phyloP scores from a whole-genome alignment of 2,329 filamentous ascomycete species.

The Tolypocladium guangdongense region DNA sequence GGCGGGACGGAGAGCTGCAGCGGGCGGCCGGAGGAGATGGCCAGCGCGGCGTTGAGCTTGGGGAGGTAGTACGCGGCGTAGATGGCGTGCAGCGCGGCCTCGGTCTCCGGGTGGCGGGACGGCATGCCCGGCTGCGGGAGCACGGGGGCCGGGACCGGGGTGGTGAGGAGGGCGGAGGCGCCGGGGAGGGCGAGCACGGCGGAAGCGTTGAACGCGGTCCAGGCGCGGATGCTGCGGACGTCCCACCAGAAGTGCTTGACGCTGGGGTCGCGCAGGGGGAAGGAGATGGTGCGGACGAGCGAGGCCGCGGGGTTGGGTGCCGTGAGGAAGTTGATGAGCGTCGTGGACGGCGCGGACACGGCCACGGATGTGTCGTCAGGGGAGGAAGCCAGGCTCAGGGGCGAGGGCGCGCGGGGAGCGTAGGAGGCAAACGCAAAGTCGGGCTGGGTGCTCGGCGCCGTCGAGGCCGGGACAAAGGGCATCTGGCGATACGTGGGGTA shows the following conservation, averaged over 20 bases:
- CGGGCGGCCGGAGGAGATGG: constrained; percentile 59
- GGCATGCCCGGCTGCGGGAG: constrained; percentile 48
- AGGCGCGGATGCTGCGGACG: constrained; percentile 73
- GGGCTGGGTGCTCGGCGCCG: constrained; percentile 8
- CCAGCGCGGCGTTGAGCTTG: constrained; percentile 77
- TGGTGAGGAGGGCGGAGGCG: constrained; percentile 61
- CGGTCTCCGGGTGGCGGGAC: constrained; percentile 65
- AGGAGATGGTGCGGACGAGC: constrained; percentile 68
- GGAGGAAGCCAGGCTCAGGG: constrained; percentile 27
- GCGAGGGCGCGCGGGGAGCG: constrained; percentile 34
- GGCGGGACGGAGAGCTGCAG: constrained; percentile 38
- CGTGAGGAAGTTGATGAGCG: constrained; percentile 68
- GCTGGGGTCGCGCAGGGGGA: constrained; percentile 52
- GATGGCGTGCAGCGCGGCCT: constrained; percentile 62
- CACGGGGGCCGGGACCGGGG: constrained; percentile 50
- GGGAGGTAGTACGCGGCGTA: constrained; percentile 71
- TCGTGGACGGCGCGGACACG: constrained; percentile 46
- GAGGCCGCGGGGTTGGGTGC: constrained; percentile 70
- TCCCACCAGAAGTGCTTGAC: constrained; percentile 95
- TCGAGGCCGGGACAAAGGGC: constrained; percentile 30
- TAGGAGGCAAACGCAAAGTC: constrained; percentile 37
- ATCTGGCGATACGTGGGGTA: constrained; percentile 79
- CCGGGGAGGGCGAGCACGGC: constrained; percentile 64
- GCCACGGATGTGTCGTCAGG: constrained; percentile 28
- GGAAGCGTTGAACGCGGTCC: constrained; percentile 66